Evolutionary conservation across 208 protist genomes (phyloP), one percentile per base, ranked within the genome.

Genomic region (Plasmodiophora brassicae): DNA sequence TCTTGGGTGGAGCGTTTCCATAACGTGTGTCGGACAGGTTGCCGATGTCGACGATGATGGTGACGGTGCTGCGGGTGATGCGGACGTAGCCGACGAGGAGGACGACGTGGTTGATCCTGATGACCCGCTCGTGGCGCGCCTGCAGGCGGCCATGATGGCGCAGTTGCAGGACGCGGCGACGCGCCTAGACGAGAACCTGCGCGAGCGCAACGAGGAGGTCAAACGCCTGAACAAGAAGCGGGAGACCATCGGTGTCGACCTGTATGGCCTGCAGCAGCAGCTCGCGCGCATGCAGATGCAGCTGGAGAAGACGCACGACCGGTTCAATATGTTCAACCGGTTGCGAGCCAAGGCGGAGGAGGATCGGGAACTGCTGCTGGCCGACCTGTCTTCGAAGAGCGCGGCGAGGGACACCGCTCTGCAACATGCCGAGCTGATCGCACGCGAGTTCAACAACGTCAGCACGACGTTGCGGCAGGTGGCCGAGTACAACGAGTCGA

Each of bases 201-300:
- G 32, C 36, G 25, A 39, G 71, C n/a, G 25, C 8, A 25, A 84
- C 14, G 71, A 84, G 36, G 25, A 84, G 25, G 14, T 84, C 8
- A 5, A 25, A 5, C 71, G 71, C n/a, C 32, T 36, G 25, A 84
- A 84, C 14, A 20, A 84, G 32, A 84, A 84, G 71, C 71, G 71
- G 14, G 25, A 39, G 14, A 25, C 5, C 25, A 84, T 88, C 45
- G 85, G 85, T 88, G 85, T 88, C 32, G 85, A 88, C 8, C 85
- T 88, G 5, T 88, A 88, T 28, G 39, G 22, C 25, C 28, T 72
- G 8, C 85, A 88, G 85, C 85, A 88, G 84, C 65, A 88, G 28
- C 65, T 88, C 28, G 57, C 85, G 5, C 57, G 84, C n/a, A 71
- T 71, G 38, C 84, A 88, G 57, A 88, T 86, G 36, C 65, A 88